phyloP scores from a whole-genome alignment of 2,329 filamentous ascomycete species.

The Penicillium brasilianum region DNA sequence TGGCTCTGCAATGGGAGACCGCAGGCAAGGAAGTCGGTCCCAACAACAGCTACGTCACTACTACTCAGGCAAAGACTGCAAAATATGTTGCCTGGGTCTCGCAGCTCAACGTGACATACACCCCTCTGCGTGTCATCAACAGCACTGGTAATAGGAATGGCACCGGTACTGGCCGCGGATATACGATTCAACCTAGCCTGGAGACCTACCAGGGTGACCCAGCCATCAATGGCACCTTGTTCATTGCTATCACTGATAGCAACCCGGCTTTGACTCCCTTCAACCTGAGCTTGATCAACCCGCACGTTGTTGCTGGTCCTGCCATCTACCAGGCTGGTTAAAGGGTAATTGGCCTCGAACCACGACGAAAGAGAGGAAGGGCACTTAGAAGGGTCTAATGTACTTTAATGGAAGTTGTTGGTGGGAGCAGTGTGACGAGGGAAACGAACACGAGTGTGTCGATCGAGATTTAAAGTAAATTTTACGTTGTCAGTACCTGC shows the following conservation, averaged over 20 bases:
- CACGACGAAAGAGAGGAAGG: background rate
- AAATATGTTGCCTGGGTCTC: constrained; percentile 75
- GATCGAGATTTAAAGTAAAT: background rate
- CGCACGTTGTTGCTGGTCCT: constrained; percentile 72
- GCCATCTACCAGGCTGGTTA: constrained; percentile 79
- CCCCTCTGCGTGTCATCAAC: constrained; percentile 59
- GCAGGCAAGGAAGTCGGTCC: constrained; percentile 73
- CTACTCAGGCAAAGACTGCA: constrained; percentile 61
- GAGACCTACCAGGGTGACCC: constrained; percentile 71
- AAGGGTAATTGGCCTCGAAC: constrained; percentile 23
- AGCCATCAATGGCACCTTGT: constrained; percentile 77
- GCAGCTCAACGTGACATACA: constrained; percentile 77
- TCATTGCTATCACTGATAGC: constrained; percentile 74
- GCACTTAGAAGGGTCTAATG: too few relatives aligned
- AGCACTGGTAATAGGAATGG: constrained; percentile 37
- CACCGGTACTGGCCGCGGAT: constrained; percentile 49
- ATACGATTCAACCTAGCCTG: constrained; percentile 73
- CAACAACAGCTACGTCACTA: constrained; percentile 81
- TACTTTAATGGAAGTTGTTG: background rate
- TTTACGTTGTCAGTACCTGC: background rate
- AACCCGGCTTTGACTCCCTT: constrained; percentile 74
- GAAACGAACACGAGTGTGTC: background rate
- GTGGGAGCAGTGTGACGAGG: too few relatives aligned
- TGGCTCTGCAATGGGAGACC: constrained; percentile 73
- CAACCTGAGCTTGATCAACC: constrained; percentile 74